These are phyloP conservation scores for Cytospora leucostoma DNA, from an alignment of 2,329 filamentous ascomycete species.

Conservation along the genomic window DNA sequence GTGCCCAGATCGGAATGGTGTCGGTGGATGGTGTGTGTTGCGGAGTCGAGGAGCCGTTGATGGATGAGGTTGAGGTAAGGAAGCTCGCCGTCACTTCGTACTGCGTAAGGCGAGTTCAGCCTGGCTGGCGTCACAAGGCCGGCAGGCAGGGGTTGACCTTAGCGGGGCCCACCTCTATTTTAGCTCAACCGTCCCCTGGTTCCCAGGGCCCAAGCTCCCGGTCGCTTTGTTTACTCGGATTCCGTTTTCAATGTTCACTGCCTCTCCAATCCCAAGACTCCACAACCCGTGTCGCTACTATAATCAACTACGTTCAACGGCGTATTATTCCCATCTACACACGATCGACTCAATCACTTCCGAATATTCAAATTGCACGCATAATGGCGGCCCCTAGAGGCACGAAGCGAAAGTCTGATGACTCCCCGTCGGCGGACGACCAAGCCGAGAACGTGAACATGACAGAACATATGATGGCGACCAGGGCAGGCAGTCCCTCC, in stretches of 20 bases:
- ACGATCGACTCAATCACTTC: neutral
- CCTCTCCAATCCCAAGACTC: neutral
- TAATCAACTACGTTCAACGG: neutral
- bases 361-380: conserved; percentile 30
- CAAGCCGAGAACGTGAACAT: conserved; percentile 31
- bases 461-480: conserved; percentile 36
- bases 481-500: conserved; percentile 39
- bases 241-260: conserved; percentile 1
- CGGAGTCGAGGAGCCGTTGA: conserved; percentile 10
- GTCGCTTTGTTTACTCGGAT: neutral
- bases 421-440: conserved; percentile 34
- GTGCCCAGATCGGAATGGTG: neutral
- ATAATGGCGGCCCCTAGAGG: conserved; percentile 51
- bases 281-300: neutral
- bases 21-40: conserved; percentile 16
- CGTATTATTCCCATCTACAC: neutral
- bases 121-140: conserved; percentile 25
- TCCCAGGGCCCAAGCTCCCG: neutral
- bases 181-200: conserved; percentile 11
- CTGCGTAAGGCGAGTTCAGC: conserved; percentile 32
- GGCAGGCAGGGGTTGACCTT: conserved; percentile 15
- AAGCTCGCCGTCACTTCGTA: conserved; percentile 25
- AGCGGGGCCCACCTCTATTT: conserved; percentile 3
- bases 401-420: conserved; percentile 49
- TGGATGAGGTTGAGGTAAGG: conserved; percentile 12